Evolutionary conservation across 2,329 filamentous ascomycete genomes (phyloP).

Genomic region (Hawksworthiomyces lignivorus): DNA sequence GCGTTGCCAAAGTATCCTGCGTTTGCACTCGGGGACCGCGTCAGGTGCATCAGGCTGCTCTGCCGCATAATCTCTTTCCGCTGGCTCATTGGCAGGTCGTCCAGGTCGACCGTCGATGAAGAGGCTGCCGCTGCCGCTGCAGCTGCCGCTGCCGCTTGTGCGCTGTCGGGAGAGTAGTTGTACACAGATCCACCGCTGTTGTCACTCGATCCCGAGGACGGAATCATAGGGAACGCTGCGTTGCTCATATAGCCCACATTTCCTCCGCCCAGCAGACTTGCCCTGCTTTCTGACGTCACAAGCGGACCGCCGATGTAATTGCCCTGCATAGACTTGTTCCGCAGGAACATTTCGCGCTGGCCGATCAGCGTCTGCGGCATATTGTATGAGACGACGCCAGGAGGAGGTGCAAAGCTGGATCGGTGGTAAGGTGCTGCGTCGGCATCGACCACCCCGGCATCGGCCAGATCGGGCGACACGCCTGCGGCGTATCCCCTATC

Average conservation of each 20-base stretch:
- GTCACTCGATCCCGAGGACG: conserved; percentile 8
- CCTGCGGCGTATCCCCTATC: not conserved
- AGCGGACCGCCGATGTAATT: conserved; percentile 23
- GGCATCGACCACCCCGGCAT: no score
- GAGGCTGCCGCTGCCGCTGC: no score
- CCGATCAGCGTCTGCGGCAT: conserved; percentile 49
- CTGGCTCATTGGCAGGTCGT: conserved; percentile 65
- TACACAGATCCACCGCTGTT: conserved; percentile 5
- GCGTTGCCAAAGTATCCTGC: conserved; percentile 4
- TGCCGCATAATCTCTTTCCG: conserved; percentile 55
- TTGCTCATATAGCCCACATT: conserved; percentile 26
- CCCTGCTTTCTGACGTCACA: conserved; percentile 10
- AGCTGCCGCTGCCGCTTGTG: not conserved
- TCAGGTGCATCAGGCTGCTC: conserved; percentile 31
- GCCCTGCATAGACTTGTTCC: conserved; percentile 39
- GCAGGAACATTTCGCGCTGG: conserved; percentile 46
- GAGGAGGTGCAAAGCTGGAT: conserved; percentile 24
- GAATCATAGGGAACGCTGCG: conserved; percentile 32
- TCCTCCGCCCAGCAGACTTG: conserved; percentile 9
- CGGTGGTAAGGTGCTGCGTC: not conserved
- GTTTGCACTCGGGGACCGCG: conserved; percentile 7
- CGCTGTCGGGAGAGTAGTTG: conserved; percentile 1
- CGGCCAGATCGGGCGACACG: no score
- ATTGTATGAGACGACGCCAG: conserved; percentile 42
- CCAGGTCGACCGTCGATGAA: conserved; percentile 40